These are phyloP conservation scores for Alloteropsis semialata DNA, from an alignment of 176 grass and related monocot species.

Conservation along the genomic window DNA sequence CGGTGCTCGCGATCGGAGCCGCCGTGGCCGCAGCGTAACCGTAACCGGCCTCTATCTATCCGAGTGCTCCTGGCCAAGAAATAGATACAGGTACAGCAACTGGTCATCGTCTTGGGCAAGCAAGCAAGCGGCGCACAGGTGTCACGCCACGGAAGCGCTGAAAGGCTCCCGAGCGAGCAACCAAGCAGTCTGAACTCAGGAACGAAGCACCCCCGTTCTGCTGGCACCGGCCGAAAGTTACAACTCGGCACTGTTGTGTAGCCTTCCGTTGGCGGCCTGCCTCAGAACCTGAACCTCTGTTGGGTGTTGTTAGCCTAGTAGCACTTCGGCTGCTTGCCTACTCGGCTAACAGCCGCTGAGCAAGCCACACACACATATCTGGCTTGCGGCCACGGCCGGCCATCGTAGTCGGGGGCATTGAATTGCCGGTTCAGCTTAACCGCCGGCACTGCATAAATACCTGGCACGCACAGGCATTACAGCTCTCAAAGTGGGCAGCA, in stretches of 20 bases:
- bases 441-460: slow-evolving; percentile 56
- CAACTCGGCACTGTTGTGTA: slow-evolving; percentile 1
- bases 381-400: slow-evolving; percentile 31
- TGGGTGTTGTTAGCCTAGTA: neutral
- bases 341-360: slow-evolving; percentile 18
- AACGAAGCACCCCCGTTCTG: neutral
- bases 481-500: slow-evolving; percentile 39
- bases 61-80: slow-evolving; percentile 2
- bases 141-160: neutral
- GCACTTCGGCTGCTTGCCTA: neutral
- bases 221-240: slow-evolving; percentile 38
- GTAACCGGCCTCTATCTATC: neutral
- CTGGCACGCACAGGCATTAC: slow-evolving; percentile 9
- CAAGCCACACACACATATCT: slow-evolving; percentile 51
- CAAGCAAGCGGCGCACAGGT: slow-evolving; percentile 17
- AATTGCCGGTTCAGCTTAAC: slow-evolving; percentile 39
- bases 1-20: neutral
- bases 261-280: neutral
- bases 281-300: neutral
- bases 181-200: neutral
- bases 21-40: slow-evolving; percentile 44
- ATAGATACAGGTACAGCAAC: slow-evolving; percentile 21
- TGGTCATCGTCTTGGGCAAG: neutral
- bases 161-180: neutral
- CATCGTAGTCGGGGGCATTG: slow-evolving; percentile 39